Evolutionary conservation across 192 early-diverging fungal species (phyloP).

Genomic region (Haplosporangium gracile): DNA sequence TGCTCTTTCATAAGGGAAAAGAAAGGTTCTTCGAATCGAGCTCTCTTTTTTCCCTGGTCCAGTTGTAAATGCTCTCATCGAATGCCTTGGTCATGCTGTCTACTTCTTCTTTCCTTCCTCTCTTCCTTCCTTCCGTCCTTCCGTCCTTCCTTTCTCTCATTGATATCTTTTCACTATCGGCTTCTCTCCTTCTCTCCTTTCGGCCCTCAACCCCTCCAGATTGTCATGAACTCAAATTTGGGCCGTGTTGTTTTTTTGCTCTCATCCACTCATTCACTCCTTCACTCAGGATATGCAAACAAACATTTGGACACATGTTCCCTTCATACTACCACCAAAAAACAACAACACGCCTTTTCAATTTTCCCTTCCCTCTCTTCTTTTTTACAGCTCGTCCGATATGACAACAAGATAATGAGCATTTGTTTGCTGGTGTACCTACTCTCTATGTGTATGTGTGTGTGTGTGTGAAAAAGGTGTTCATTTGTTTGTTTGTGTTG

Average conservation of each 20-base stretch:
- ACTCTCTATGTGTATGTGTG: background rate
- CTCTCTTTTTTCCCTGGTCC: background rate
- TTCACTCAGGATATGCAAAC: background rate
- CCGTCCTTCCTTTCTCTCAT: background rate
- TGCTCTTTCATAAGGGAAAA: background rate
- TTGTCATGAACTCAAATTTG: background rate
- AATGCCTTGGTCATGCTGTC: background rate
- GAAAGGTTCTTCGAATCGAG: background rate
- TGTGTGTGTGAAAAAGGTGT: background rate
- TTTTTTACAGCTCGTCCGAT: background rate
- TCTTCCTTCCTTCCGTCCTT: background rate
- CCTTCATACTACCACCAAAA: background rate
- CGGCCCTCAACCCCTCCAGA: background rate
- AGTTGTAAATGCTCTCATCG: background rate
- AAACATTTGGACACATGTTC: constrained; percentile 6
- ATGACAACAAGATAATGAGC: background rate
- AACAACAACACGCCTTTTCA: background rate
- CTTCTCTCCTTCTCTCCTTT: background rate
- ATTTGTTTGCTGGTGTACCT: background rate
- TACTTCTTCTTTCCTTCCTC: background rate
- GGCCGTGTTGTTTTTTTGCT: background rate
- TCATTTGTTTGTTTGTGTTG: background rate
- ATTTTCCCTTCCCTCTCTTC: background rate
- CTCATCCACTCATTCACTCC: background rate
- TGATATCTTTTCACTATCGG: background rate